Base-by-base conservation (phyloP, 805 yeast species). In the Wickerhamiella azyma region DNA sequence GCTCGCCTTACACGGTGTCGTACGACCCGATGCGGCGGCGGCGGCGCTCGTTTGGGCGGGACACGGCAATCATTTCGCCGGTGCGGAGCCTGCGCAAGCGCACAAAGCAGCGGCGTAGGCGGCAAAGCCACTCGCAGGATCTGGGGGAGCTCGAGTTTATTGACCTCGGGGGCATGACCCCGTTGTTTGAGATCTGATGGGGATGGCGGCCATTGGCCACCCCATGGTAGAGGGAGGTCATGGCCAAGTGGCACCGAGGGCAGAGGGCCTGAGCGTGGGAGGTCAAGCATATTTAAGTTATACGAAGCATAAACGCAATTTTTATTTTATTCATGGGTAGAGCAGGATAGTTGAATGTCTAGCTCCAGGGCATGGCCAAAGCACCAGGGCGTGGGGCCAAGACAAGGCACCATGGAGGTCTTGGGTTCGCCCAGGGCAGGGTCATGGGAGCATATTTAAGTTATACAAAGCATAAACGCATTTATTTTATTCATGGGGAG, bases 161-260 rank as follows among this genome's bases (percentile, higher is more conserved):
- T 13, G 46, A 46, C 9, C 54, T 58, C 18, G 65, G 65, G 4
- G 65, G 61, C 6, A 51, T 63, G 42, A 57, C 62, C 37, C 66
- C 66, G 16, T 46, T 61, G 29, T 60, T 58, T 49, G 55, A 57
- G 32, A 41, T 52, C 18, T 50, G 24, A 21, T n/a, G n/a, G n/a
- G n/a, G n/a, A n/a, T n/a, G n/a, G n/a, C n/a, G n/a, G n/a, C n/a
- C n/a, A n/a, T n/a, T n/a, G n/a, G n/a, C n/a, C n/a, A n/a, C n/a
- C n/a, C n/a, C n/a, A n/a, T n/a, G n/a, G n/a, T n/a, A n/a, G n/a
- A n/a, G n/a, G n/a, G n/a, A n/a, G n/a, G n/a, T n/a, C n/a, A n/a
- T n/a, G n/a, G n/a, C n/a, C n/a, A n/a, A n/a, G n/a, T n/a, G n/a
- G n/a, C n/a, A n/a, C n/a, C n/a, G n/a, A n/a, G n/a, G n/a, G n/a